Evolutionary conservation across 345 rosid species (phyloP), one percentile per base, ranked within the genome.

Genomic region (Hibiscus syriacus): DNA sequence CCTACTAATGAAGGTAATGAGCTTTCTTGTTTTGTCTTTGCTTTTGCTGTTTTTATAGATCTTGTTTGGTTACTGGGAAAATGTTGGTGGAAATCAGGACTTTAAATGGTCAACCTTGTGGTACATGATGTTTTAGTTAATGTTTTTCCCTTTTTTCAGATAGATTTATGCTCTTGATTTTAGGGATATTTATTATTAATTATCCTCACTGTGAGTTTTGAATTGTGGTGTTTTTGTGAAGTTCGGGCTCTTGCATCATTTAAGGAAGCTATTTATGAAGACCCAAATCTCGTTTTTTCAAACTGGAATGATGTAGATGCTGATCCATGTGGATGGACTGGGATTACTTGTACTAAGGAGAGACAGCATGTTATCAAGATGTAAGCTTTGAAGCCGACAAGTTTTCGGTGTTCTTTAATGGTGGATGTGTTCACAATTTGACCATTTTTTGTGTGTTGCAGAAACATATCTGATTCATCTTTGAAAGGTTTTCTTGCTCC

Each of bases 301-400:
- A 88, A 81, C 75, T 95, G 98, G 98, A 84, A 92, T 80, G 77
- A 78, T 60, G 80, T 86, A 63, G 88, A 83, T 81, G 85, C 83
- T 68, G 87, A 88, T 92, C 98, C 96, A 64, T 95, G 99, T 77
- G 82, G 72, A 67, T 95, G 98, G 99, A 48, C 64, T 13, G 97
- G 97, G 70, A 46, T 95, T 76, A 62, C 69, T 50, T 95, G 98
- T 72, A 80, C 84, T 23, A 54, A 34, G 16, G 64, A 74, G 70
- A 77, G 86, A 73, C 87, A 85, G 68, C 98, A 88, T 81, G 94
- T 95, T 39, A 59, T 82, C 59, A 92, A 83, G 83, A 85, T 95
- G 99, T 95, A 83, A 86, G 86, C 60, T 29, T 64, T 67, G 73
- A 5, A 34, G 41, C 20, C 50, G n/a, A 29, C 50, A 41, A 3